Conservation (phyloP, 768 basidiomycete species). For the Rubroboletus satanas region DNA sequence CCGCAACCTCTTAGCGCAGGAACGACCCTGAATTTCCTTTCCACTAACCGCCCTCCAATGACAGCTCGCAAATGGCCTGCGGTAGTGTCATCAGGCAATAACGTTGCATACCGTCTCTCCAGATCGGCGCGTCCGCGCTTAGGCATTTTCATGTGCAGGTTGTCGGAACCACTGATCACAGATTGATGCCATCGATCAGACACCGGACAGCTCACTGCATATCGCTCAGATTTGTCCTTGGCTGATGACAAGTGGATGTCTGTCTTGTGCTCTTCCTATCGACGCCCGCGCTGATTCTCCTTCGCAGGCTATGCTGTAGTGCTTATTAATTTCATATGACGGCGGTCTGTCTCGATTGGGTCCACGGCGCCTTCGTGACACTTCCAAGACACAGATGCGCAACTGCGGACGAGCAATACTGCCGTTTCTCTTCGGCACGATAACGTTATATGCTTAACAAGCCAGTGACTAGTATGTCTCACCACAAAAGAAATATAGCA, state of each 20-base stretch:
- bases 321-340: constrained; percentile 14
- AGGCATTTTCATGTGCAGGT: not conserved
- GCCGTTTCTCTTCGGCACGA: not conserved
- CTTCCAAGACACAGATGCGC: not conserved
- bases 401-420: not conserved
- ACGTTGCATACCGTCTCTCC: too few relatives aligned
- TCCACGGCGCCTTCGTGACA: constrained; percentile 8
- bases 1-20: too few relatives aligned
- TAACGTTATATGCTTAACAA: not conserved
- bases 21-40: too few relatives aligned
- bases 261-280: not conserved
- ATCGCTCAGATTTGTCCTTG: constrained; percentile 4
- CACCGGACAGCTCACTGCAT: not conserved
- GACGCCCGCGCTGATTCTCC: constrained; percentile 2
- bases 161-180: constrained; percentile 1
- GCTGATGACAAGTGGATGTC: not conserved
- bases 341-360: not conserved
- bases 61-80: too few relatives aligned
- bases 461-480: not conserved
- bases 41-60: too few relatives aligned
- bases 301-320: constrained; percentile 1
- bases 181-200: constrained; percentile 6
- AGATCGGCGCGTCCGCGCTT: not conserved
- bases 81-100: too few relatives aligned
- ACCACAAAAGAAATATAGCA: not conserved